These are phyloP conservation scores for Pyrenochaeta sp. DNA, from an alignment of 2,329 filamentous ascomycete genomes.

Conservation along the genomic window DNA sequence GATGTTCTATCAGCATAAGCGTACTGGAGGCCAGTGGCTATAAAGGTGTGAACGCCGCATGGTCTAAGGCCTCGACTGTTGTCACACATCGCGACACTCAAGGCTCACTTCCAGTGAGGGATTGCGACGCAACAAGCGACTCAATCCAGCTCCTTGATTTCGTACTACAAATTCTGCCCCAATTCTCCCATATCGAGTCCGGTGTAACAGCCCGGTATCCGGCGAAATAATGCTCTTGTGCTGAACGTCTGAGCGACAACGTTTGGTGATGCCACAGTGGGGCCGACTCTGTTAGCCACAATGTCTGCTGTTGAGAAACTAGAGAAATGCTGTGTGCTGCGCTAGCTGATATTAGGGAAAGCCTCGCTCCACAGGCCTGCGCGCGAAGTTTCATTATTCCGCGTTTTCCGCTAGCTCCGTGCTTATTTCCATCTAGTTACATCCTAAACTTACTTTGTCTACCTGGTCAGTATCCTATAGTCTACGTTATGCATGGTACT, in stretches of 20 bases:
- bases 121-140: not conserved
- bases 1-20: constrained; percentile 3
- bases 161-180: not conserved
- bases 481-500: not conserved
- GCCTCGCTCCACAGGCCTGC: not conserved
- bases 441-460: too few relatives aligned
- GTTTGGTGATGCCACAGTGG: not conserved
- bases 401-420: not conserved
- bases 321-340: not conserved
- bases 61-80: not conserved
- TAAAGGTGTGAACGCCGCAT: not conserved
- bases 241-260: not conserved
- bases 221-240: not conserved
- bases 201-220: not conserved
- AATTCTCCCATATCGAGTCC: not conserved
- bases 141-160: not conserved
- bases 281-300: not conserved
- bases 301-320: not conserved
- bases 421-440: too few relatives aligned
- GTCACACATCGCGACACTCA: constrained; percentile 1
- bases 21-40: not conserved
- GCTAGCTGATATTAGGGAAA: not conserved
- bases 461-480: not conserved
- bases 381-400: not conserved
- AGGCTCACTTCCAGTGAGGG: not conserved